Evolutionary conservation across 2,329 filamentous ascomycete genomes (phyloP), one percentile per base, ranked within the genome.

Genomic region (Aspergillus nomiae): DNA sequence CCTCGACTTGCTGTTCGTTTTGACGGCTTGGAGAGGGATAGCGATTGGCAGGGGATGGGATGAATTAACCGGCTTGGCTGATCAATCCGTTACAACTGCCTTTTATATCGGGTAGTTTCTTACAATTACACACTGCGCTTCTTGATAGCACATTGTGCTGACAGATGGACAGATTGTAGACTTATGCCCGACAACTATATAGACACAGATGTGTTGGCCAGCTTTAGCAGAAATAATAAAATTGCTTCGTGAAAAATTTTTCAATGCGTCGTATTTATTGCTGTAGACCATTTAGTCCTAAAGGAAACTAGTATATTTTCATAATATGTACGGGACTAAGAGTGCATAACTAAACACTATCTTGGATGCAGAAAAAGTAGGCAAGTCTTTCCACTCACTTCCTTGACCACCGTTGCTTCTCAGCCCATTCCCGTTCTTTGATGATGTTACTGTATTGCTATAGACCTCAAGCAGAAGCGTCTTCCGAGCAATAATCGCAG

Each of bases 11-110:
- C 71, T 67, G 73, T 74, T 73, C 76, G 77, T 79, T 71, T 78
- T 79, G 77, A 67, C 66, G 71, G 64, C 69, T 63, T 70, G 73
- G 67, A 63, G 56, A 68, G 70, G 65, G 67, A 63, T 70, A 60
- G 69, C 61, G 67, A 66, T 65, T 67, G 73, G 68, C 75, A 78
- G 76, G 74, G 76, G 77, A 78, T 74, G 77, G 76, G 76, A 77
- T 79, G 77, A 79, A 71, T 79, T 76, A 75, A 74, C 69, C 71
- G 77, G 77, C 77, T 78, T 76, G 72, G 63, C 77, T 79, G 77
- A 79, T 70, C 66, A 69, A 53, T 59, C 56, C 62, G 19, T 53
- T 57, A 48, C 48, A 41, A 55, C 46, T 46, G 41, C 30, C 59
- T 32, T 51, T 16, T 16, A 50, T 32, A 54, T 36, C 38, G 51